phyloP scores from a whole-genome alignment of 805 yeast species.

The Kluyveromyces siamensis region DNA sequence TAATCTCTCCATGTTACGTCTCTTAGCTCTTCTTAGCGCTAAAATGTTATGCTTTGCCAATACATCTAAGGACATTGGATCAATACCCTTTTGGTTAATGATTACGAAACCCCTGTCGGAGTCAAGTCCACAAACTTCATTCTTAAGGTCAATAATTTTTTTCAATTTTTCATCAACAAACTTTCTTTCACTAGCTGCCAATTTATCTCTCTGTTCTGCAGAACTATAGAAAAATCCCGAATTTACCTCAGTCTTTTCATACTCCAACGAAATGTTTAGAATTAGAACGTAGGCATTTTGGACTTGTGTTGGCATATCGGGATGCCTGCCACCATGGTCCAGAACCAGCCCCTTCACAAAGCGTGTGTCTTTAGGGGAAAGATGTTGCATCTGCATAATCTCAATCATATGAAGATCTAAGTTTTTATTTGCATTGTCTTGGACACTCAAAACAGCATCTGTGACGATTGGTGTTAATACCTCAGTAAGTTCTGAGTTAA shows the following conservation, averaged over 20 bases:
- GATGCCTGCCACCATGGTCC: slow-evolving; percentile 98
- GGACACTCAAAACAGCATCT: slow-evolving; percentile 84
- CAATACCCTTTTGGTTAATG: slow-evolving; percentile 96
- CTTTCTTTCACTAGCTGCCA: slow-evolving; percentile 86
- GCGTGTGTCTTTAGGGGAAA: slow-evolving; percentile 72
- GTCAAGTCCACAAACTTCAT: slow-evolving; percentile 77
- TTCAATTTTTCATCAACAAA: slow-evolving; percentile 90
- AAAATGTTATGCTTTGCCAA: slow-evolving; percentile 87
- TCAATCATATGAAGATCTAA: slow-evolving; percentile 96
- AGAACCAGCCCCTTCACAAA: slow-evolving; percentile 83
- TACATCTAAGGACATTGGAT: slow-evolving; percentile 93
- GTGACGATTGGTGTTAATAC: slow-evolving; percentile 89
- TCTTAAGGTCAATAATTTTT: slow-evolving; percentile 87
- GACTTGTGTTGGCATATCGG: slow-evolving; percentile 92
- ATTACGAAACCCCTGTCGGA: slow-evolving; percentile 77
- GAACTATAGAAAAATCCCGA: slow-evolving; percentile 89
- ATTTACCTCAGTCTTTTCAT: slow-evolving; percentile 96
- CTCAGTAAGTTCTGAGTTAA: slow-evolving; percentile 64
- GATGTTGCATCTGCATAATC: slow-evolving; percentile 96
- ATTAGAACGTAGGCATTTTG: slow-evolving; percentile 79
- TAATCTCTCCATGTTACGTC: slow-evolving; percentile 98
- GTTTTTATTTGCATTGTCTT: slow-evolving; percentile 35
- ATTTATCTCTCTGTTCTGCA: slow-evolving; percentile 93
- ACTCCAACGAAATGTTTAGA: slow-evolving; percentile 88
- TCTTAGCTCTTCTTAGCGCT: slow-evolving; percentile 94